Base-by-base conservation (phyloP, 352 stramenopile species). In the Globisporangium solare region DNA sequence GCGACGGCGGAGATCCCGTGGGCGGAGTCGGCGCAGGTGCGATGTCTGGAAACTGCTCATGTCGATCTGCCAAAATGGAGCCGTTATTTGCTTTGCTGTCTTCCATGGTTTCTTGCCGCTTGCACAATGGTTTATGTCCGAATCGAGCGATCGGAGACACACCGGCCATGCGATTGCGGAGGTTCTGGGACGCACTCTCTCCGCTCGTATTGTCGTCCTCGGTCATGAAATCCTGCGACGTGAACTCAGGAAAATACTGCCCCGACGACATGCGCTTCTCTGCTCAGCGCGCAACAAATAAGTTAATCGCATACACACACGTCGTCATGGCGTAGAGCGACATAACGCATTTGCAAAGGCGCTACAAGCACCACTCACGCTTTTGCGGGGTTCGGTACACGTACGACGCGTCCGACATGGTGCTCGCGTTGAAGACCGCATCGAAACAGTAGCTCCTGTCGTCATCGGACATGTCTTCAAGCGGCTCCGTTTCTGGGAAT, bases 61-160 rank as follows among this genome's bases (percentile, higher is more conserved):
- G 27, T 35, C 7, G 27, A 35, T 35, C 27, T 6, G 5, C 27
- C 27, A 8, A 0, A 7, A 35, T 11, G 27, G n/a, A 58, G 22
- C n/a, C n/a, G n/a, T 20, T 8, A 22, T 14, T 11, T n/a, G 17
- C 14, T 58, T 35, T 39, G 59, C 53, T 13, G 21, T 24, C 31
- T 47, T 20, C 18, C 39, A 53, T 35, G 2, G 5, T 5, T 31
- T 56, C 24, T n/a, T 54, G 18, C 6, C 31, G 24, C 35, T 47
- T 24, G 15, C 59, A 21, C 24, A 61, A n/a, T 56, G 41, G 8
- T 37, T n/a, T 4, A 66, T 41, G 20, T 17, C 39, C 24, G 51
- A 63, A 10, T 54, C 64, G 66, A 18, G 67, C 56, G 60, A 92
- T 89, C 0, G 82, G 82, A n/a, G 82, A 92, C 24, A 89, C 60